Conservation (phyloP, 2,329 filamentous ascomycete genomes). For the Parastagonospora nodorum region DNA sequence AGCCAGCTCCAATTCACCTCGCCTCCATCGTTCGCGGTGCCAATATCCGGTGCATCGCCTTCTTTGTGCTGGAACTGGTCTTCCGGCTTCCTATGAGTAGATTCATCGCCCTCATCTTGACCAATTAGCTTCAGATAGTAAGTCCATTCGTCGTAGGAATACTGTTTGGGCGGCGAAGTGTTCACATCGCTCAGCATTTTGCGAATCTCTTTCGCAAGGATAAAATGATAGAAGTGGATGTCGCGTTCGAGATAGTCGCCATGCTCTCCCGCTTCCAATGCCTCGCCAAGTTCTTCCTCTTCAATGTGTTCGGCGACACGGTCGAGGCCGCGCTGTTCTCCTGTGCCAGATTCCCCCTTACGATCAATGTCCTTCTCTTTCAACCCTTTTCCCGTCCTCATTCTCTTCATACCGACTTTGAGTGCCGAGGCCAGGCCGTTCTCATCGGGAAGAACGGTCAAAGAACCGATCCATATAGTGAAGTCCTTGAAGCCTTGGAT, state of each 20-base stretch:
- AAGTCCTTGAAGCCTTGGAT: slow-evolving; percentile 60
- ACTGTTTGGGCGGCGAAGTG: slow-evolving; percentile 46
- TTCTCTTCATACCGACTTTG: slow-evolving; percentile 32
- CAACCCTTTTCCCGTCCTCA: slow-evolving; percentile 28
- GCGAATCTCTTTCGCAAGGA: slow-evolving; percentile 53
- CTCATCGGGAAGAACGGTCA: slow-evolving; percentile 61
- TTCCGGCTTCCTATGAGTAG: slow-evolving; percentile 41
- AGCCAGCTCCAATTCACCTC: slow-evolving; percentile 78
- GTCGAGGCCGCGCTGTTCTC: slow-evolving; percentile 29
- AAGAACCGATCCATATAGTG: slow-evolving; percentile 60
- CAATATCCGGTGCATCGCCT: slow-evolving; percentile 34
- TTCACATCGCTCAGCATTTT: slow-evolving; percentile 51
- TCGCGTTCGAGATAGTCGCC: slow-evolving; percentile 54
- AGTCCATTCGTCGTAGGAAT: slow-evolving; percentile 47
- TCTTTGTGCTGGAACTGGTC: slow-evolving; percentile 22
- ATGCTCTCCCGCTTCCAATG: slow-evolving; percentile 47
- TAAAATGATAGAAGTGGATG: slow-evolving; percentile 57
- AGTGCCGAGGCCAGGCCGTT: slow-evolving; percentile 45
- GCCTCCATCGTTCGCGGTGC: slow-evolving; percentile 36
- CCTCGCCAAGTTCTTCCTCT: slow-evolving; percentile 48
- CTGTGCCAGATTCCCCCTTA: slow-evolving; percentile 6
- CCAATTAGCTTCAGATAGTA: slow-evolving; percentile 46
- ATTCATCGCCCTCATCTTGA: slow-evolving; percentile 48
- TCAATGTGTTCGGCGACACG: slow-evolving; percentile 47
- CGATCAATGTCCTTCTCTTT: slow-evolving; percentile 15